phyloP scores from a whole-genome alignment of 1,139 yeast genomes.

The Sugiyamaella castrensis region DNA sequence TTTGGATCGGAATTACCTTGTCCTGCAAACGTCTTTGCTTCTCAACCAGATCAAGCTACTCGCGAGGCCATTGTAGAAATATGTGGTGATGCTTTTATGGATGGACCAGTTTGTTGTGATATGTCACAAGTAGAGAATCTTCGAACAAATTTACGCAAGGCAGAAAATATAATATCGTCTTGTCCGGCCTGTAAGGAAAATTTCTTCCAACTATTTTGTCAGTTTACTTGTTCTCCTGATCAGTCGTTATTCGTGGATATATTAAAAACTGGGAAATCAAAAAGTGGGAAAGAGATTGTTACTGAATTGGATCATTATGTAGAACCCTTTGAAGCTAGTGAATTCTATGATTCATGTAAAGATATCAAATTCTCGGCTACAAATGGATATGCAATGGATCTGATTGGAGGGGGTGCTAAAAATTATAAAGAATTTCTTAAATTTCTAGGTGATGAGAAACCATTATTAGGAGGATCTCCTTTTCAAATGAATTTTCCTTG shows the following conservation, averaged over 20 bases:
- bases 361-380: conserved; percentile 90
- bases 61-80: conserved; percentile 49
- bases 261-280: conserved; percentile 53
- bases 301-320: conserved; percentile 67
- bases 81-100: conserved; percentile 70
- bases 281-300: conserved; percentile 58
- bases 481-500: conserved; percentile 82
- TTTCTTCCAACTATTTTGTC: conserved; percentile 80
- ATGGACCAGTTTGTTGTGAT: conserved; percentile 52
- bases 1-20: conserved; percentile 84
- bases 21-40: conserved; percentile 53
- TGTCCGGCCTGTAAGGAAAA: conserved; percentile 94
- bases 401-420: conserved; percentile 93
- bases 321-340: conserved; percentile 56
- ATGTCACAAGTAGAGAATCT: conserved; percentile 48
- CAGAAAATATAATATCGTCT: conserved; percentile 76
- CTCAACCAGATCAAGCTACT: conserved; percentile 46
- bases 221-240: conserved; percentile 85
- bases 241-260: conserved; percentile 75
- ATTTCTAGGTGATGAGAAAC: conserved; percentile 92
- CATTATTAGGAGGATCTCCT: conserved; percentile 90
- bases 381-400: conserved; percentile 94
- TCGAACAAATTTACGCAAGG: conserved; percentile 60
- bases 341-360: conserved; percentile 79
- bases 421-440: conserved; percentile 70